A percentile compares a stretch with the other conserved stretches of the same genome.
phyloP scores from a whole-genome alignment of 2,329 filamentous ascomycete species.

The Penicillium frequentans region DNA sequence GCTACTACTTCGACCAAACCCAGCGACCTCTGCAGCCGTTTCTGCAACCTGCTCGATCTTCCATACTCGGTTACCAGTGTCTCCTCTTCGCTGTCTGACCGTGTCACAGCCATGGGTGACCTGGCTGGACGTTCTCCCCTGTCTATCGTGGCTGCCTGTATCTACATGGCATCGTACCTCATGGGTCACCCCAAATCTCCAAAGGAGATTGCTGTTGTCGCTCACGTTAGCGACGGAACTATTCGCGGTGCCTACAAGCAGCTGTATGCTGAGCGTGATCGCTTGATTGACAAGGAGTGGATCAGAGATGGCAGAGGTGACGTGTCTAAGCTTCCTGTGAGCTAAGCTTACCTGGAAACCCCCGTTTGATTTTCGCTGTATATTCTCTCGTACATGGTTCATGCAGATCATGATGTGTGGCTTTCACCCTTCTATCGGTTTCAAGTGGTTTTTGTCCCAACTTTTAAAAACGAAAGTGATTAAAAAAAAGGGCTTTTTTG shows the following conservation, averaged over 20 bases:
- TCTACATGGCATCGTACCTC: constrained; percentile 91
- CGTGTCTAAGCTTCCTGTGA: constrained; percentile 67
- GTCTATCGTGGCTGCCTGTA: constrained; percentile 90
- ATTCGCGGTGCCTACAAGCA: constrained; percentile 95
- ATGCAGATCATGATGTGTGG: background rate
- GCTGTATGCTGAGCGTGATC: constrained; percentile 72
- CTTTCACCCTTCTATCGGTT: background rate
- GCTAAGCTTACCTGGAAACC: constrained; percentile 17
- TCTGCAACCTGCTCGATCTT: constrained; percentile 79
- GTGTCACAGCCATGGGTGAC: constrained; percentile 73
- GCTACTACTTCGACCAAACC: constrained; percentile 76
- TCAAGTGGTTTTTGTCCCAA: background rate
- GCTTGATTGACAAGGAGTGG: constrained; percentile 74
- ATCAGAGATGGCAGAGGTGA: constrained; percentile 69
- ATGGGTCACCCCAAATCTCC: constrained; percentile 75
- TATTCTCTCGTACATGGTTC: background rate
- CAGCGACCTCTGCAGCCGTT: constrained; percentile 82
- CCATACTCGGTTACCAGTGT: constrained; percentile 76
- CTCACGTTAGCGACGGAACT: constrained; percentile 92
- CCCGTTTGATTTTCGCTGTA: background rate
- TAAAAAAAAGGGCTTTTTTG: background rate
- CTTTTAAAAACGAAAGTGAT: background rate
- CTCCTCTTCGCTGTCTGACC: constrained; percentile 73
- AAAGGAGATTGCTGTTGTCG: constrained; percentile 82
- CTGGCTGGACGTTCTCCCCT: constrained; percentile 91